Evolutionary conservation across 208 protist species (phyloP).

Genomic region (Trypanosoma caninum): DNA sequence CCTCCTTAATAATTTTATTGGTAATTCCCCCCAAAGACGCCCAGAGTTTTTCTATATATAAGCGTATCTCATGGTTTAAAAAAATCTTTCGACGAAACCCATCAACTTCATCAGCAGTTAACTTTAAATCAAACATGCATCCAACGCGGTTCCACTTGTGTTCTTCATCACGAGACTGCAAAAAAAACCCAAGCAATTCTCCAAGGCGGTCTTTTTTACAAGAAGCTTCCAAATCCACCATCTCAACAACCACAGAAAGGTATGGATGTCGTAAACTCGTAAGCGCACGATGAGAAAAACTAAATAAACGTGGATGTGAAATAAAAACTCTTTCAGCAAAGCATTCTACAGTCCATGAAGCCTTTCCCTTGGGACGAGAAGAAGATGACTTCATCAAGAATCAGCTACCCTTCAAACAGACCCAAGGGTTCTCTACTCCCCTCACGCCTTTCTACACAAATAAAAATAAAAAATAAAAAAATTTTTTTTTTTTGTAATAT

Average conservation of each 20-base stretch:
- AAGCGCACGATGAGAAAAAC: conserved; percentile 70
- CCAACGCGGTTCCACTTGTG: conserved; percentile 49
- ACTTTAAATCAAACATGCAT: conserved; percentile 61
- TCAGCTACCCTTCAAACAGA: conserved; percentile 1
- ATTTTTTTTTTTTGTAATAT: conserved; percentile 12
- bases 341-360: conserved; percentile 31
- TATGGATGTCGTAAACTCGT: conserved; percentile 69
- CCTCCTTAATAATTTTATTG: conserved; percentile 32
- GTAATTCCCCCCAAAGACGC: conserved; percentile 24
- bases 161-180: conserved; percentile 44
- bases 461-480: conserved; percentile 19
- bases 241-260: conserved; percentile 39
- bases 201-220: conserved; percentile 29
- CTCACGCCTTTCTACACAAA: not conserved
- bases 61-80: conserved; percentile 32
- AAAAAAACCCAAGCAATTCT: conserved; percentile 43
- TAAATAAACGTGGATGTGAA: conserved; percentile 38
- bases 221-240: conserved; percentile 17
- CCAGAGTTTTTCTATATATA: conserved; percentile 56
- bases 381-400: not conserved
- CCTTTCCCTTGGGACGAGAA: conserved; percentile 5
- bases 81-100: conserved; percentile 42
- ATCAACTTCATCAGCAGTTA: conserved; percentile 53
- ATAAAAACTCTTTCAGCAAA: conserved; percentile 72
- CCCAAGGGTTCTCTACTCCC: not conserved